Conservation (phyloP, 1,139 yeast species). For the Candida albicans region DNA sequence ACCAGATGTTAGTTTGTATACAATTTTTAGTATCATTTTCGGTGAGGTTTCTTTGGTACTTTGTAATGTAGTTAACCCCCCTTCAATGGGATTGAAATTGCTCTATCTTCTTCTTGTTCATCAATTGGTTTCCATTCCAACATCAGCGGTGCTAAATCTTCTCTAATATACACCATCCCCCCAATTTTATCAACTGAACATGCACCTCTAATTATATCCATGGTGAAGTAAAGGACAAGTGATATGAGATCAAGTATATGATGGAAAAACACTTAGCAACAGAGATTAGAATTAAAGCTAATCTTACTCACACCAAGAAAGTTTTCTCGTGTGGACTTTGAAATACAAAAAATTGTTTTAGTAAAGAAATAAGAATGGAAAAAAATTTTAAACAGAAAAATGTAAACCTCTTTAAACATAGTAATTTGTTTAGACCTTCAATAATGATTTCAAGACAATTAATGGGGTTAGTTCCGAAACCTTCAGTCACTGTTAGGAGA, state of each 20-base stretch:
- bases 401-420: constrained; percentile 1
- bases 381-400: not conserved
- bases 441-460: constrained; percentile 3
- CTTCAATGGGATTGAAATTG: constrained; percentile 52
- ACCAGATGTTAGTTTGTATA: constrained; percentile 31
- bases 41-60: constrained; percentile 74
- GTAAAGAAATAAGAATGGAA: not conserved
- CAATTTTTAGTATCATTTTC: constrained; percentile 65
- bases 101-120: constrained; percentile 33
- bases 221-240: constrained; percentile 7
- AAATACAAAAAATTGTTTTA: not conserved
- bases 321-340: constrained; percentile 1
- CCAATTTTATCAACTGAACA: constrained; percentile 66
- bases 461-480: not conserved
- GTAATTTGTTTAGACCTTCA: not conserved
- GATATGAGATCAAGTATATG: too few relatives aligned
- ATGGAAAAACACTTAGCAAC: not conserved
- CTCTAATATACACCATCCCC: constrained; percentile 66
- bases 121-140: constrained; percentile 75
- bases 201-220: constrained; percentile 56
- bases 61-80: constrained; percentile 63
- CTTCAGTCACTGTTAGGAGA: not conserved
- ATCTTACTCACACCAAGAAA: not conserved
- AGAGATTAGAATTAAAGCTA: not conserved
- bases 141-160: constrained; percentile 64